Evolutionary conservation across 2,329 filamentous ascomycete species (phyloP).

Genomic region (Alternaria novae-zelandiae): DNA sequence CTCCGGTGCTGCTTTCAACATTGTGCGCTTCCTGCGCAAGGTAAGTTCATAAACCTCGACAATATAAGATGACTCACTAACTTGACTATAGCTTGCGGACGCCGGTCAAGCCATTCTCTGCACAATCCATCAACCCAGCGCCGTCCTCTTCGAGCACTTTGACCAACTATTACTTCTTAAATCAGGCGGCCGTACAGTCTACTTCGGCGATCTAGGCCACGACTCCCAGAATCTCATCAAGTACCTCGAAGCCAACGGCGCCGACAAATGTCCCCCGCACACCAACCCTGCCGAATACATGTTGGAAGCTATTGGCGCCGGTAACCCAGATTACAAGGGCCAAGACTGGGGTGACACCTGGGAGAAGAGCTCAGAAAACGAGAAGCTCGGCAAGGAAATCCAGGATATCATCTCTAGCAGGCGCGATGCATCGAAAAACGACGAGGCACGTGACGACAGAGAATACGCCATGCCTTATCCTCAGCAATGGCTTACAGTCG

Average conservation of each 20-base stretch:
- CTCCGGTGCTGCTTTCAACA: conserved; percentile 70
- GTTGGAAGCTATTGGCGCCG: conserved; percentile 56
- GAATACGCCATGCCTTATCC: conserved; percentile 54
- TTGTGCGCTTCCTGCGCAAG: conserved; percentile 69
- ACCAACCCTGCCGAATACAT: conserved; percentile 63
- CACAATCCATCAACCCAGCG: conserved; percentile 74
- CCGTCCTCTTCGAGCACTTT: conserved; percentile 70
- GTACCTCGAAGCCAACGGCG: conserved; percentile 62
- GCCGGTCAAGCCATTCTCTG: conserved; percentile 71
- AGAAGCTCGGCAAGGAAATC: conserved; percentile 49
- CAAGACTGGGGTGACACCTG: conserved; percentile 56
- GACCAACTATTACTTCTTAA: conserved; percentile 69
- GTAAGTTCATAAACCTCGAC: background rate
- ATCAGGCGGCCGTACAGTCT: conserved; percentile 69
- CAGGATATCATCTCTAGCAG: conserved; percentile 49
- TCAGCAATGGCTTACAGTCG: conserved; percentile 51
- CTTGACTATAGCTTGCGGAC: conserved; percentile 57
- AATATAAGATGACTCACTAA: background rate
- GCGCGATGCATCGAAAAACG: conserved; percentile 38
- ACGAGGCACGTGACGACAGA: conserved; percentile 50
- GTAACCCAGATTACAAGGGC: conserved; percentile 52
- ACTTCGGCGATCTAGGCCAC: conserved; percentile 66
- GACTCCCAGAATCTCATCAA: conserved; percentile 51
- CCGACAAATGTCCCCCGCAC: conserved; percentile 57
- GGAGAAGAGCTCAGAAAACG: conserved; percentile 50